Evolutionary conservation across 2,329 filamentous ascomycete genomes (phyloP).

Genomic region (Fusarium veterinarium): DNA sequence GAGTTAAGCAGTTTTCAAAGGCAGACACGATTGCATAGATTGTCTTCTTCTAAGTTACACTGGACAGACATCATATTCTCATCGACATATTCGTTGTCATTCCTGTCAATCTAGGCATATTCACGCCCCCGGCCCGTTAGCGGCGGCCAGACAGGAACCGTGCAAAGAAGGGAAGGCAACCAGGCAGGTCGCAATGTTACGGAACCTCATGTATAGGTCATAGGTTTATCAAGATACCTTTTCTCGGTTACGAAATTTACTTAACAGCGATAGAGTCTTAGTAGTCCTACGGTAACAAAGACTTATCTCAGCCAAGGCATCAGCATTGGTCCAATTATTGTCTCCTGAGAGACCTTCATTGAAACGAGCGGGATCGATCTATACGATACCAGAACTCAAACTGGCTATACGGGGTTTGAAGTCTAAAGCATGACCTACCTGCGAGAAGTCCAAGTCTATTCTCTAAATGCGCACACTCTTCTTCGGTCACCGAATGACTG

Average conservation of each 20-base stretch:
- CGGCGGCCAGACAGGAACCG: not conserved
- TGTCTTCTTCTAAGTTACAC: not conserved
- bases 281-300: not conserved
- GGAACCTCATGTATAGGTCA: not conserved
- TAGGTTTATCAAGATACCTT: not conserved
- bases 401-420: not conserved
- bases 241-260: not conserved
- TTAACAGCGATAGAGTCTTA: not conserved
- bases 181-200: not conserved
- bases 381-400: not conserved
- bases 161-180: not conserved
- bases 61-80: not conserved
- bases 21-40: not conserved
- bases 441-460: slow-evolving; percentile 23
- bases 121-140: not conserved
- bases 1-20: not conserved
- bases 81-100: not conserved
- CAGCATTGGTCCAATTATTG: not conserved
- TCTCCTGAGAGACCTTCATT: not conserved
- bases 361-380: not conserved
- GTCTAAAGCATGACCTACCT: not conserved
- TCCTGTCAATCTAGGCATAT: not conserved
- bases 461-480: slow-evolving; percentile 18
- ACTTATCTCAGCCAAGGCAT: not conserved
- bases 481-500: slow-evolving; percentile 20